Conservation (phyloP, 495 filamentous ascomycete genomes). For the Aspergillus avenaceus region DNA sequence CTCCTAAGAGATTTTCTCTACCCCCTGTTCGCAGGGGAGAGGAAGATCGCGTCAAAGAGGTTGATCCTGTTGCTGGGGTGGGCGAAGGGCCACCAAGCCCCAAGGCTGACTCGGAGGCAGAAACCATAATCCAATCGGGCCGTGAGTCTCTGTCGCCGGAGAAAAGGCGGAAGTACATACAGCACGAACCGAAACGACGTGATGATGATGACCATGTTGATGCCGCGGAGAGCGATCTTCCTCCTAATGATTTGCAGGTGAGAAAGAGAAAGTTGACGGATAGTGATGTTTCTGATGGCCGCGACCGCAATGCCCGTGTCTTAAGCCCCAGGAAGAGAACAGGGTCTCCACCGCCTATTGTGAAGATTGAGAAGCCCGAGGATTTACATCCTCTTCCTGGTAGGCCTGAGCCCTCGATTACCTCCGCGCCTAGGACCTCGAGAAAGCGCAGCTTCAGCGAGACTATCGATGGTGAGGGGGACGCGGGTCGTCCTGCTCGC, state of each 20-base stretch:
- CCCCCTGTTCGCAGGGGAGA: conserved; percentile 18
- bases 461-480: conserved; percentile 33
- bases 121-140: conserved; percentile 73
- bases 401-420: conserved; percentile 16
- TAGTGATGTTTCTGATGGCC: conserved; percentile 19
- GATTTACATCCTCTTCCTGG: conserved; percentile 23
- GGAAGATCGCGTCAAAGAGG: conserved; percentile 19
- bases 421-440: conserved; percentile 17
- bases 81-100: conserved; percentile 34
- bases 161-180: conserved; percentile 64
- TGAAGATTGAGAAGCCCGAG: conserved; percentile 38
- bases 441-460: conserved; percentile 44
- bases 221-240: conserved; percentile 18
- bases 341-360: conserved; percentile 23
- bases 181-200: conserved; percentile 53
- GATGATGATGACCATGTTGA: conserved; percentile 50
- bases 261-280: conserved; percentile 33
- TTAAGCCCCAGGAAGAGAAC: conserved; percentile 22
- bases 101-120: conserved; percentile 68
- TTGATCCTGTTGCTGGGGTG: conserved; percentile 26
- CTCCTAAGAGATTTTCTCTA: conserved; percentile 20
- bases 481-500: conserved; percentile 20
- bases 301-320: conserved; percentile 23
- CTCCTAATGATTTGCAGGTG: conserved; percentile 19
- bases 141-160: conserved; percentile 67